Base-by-base conservation (phyloP, 345 rosid genomes). In the Salix udensis region DNA sequence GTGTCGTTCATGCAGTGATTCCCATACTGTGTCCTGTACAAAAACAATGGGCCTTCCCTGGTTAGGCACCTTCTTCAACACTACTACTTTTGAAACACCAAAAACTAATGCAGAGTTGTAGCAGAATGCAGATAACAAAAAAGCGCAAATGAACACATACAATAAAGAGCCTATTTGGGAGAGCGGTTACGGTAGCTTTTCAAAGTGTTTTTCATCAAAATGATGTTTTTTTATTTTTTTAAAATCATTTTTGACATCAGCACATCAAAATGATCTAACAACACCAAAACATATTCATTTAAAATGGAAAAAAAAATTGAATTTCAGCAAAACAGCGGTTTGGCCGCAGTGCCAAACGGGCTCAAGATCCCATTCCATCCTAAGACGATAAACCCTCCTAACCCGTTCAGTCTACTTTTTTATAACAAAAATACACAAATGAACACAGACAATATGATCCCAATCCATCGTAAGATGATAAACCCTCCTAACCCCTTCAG, bases 21-120 rank as follows among this genome's bases (percentile, higher is more conserved):
- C 70, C 89, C 89, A 87, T 48, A 80, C 87, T 65, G 79, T 81
- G 75, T 84, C 85, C 89, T 87, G 74, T 42, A 24, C 16, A 34
- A 67, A 64, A 74, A 73, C 18, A 75, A 67, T 19, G 30, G 30
- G 70, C 36, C 48, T 58, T 65, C 37, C 31, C 73, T 50, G 1
- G 34, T 73, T 46, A 72, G 34, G 42, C 67, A 65, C 42, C 73
- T 65, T 75, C 61, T 28, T 23, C 23, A 42, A 68, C 30, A 52
- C 46, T 62, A 74, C 66, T 53, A 42, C 24, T 74, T 62, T 24
- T 1, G 61, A 39, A 65, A 31, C 60, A 52, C 11, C 65, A 70
- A 30, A 53, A 73, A 39, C 24, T 68, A 67, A 73, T 37, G 48
- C 28, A 61, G 68, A 67, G n/a, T 28, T 44, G 77, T 30, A 16